These are phyloP conservation scores for Isatis lusitanica DNA, from an alignment of 441 rosid species.

Conservation along the genomic window DNA sequence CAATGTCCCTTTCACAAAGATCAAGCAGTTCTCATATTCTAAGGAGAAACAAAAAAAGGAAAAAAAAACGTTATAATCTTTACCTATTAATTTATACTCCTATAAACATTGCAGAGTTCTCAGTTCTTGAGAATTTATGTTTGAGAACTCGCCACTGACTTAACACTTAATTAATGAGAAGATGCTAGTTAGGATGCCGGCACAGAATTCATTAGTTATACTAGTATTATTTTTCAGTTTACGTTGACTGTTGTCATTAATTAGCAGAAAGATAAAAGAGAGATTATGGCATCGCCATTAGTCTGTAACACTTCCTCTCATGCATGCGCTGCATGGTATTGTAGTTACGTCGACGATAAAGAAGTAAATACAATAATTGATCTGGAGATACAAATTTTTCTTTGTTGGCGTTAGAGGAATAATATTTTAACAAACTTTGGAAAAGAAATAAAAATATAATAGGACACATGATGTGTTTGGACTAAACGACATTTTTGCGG, in stretches of 20 bases:
- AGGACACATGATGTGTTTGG: slow-evolving; percentile 26
- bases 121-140: no score
- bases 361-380: not conserved
- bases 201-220: not conserved
- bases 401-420: not conserved
- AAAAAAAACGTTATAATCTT: not conserved
- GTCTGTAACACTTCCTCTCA: not conserved
- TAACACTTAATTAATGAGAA: not conserved
- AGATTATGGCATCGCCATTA: slow-evolving; percentile 4
- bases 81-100: not conserved
- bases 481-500: slow-evolving; percentile 24
- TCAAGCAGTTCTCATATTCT: not conserved
- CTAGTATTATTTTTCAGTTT: not conserved
- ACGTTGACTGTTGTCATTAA: not conserved
- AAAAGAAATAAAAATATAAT: not conserved
- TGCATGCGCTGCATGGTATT: slow-evolving; percentile 19
- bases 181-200: not conserved
- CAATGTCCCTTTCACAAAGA: slow-evolving; percentile 18
- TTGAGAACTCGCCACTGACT: not conserved
- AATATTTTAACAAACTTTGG: not conserved
- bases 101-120: not conserved
- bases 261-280: not conserved
- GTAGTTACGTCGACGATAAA: not conserved
- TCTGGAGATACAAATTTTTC: not conserved
- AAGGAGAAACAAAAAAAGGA: not conserved